Conservation (phyloP, 2,329 filamentous ascomycete genomes). For the Alternaria conjuncta region DNA sequence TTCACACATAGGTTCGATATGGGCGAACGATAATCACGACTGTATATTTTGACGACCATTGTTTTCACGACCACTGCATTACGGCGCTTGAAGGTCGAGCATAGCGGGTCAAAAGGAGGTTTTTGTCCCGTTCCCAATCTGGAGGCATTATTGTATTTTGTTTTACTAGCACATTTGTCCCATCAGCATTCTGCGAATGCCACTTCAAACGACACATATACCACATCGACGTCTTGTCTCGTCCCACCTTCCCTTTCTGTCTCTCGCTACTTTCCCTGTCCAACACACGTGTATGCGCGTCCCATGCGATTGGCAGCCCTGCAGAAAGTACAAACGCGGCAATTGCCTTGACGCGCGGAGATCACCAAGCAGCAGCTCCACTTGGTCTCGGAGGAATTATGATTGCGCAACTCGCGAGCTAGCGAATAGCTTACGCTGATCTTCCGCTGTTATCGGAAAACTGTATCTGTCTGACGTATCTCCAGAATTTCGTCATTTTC, state of each 20-base stretch:
- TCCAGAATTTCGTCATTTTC: not conserved
- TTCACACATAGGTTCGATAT: constrained; percentile 50
- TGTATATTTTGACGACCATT: constrained; percentile 1
- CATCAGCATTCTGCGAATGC: constrained; percentile 1
- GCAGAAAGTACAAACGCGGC: constrained; percentile 2
- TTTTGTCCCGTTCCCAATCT: not conserved
- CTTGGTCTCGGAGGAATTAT: not conserved
- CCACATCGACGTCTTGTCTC: not conserved
- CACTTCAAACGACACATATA: not conserved
- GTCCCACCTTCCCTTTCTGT: not conserved
- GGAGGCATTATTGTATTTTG: not conserved
- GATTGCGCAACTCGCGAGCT: constrained; percentile 8
- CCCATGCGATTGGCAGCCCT: constrained; percentile 7
- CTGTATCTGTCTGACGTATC: constrained; percentile 7
- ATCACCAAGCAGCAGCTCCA: not conserved
- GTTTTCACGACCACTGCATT: constrained; percentile 1
- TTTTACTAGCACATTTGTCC: not conserved
- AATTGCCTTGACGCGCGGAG: not conserved
- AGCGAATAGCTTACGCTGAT: constrained; percentile 4
- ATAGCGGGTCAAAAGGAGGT: not conserved
- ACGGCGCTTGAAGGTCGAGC: not conserved
- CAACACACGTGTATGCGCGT: not conserved
- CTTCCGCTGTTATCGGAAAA: constrained; percentile 4
- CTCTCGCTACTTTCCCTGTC: not conserved
- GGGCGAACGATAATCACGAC: constrained; percentile 39